Evolutionary conservation across 2,329 filamentous ascomycete genomes (phyloP), one percentile per base, ranked within the genome.

Genomic region (Colletotrichum salicis): DNA sequence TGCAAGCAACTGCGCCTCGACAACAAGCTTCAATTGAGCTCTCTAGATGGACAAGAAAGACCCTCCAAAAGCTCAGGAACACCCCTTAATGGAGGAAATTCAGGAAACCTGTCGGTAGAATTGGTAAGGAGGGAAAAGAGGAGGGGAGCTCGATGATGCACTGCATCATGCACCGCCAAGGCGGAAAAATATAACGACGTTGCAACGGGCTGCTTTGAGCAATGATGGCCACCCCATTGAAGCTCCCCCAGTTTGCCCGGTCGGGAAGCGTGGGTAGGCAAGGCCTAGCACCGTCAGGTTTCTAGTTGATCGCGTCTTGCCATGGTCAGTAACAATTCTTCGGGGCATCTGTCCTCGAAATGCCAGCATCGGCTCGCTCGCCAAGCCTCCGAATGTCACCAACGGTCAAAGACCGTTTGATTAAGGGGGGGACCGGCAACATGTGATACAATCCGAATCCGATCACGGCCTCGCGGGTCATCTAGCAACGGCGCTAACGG

Each of bases 41-140:
- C 41, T 22, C 41, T 11, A n/a, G 41, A 11, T 48, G 41, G 19
- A 10, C 8, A 48, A n/a, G 3, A 11, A 48, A 48, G 19, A 48
- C 4, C 19, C 7, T 22, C 4, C 10, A 4, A 15, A 11, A 29
- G 8, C 5, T 41, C 37, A 41, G 19, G 35, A 15, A n/a, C 27
- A n/a, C 12, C n/a, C 37, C 4, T 67, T 19, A 70, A 62, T 52
- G 68, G 68, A 70, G 64, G 64, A 57, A 70, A 51, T 62, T 31
- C 51, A 13, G 19, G 2, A 33, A 13, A 5, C 51, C n/a, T 41
- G 13, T n/a, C 57, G 52, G 68, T 15, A 52, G 22, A 57, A 35
- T 45, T 12, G 12, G 15, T 1, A 7, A 19, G 45, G 45, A 24
- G 11, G 35, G 45, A 27, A 13, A 8, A 19, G 6, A 41, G 13